These are phyloP conservation scores for Geum urbanum DNA, from an alignment of 306 rosid genomes.

Conservation along the genomic window DNA sequence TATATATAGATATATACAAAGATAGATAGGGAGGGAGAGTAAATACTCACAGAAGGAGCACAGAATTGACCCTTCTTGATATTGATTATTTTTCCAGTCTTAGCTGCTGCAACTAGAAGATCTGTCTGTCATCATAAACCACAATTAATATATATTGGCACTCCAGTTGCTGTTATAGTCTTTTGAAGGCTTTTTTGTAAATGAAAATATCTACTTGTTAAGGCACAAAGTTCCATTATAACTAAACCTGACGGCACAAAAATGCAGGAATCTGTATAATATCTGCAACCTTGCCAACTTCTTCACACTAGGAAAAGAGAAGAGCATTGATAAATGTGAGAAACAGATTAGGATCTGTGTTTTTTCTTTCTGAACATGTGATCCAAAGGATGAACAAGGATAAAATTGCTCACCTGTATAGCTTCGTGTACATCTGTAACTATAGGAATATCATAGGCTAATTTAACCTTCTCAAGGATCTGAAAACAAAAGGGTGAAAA, in stretches of 20 bases:
- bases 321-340: constrained; percentile 19
- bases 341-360: not conserved
- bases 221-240: constrained; percentile 6
- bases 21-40: not conserved
- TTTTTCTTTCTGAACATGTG: not conserved
- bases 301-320: constrained; percentile 63
- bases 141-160: constrained; percentile 29
- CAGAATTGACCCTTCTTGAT: constrained; percentile 98
- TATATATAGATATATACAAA: not conserved
- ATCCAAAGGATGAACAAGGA: not conserved
- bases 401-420: constrained; percentile 51
- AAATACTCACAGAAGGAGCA: constrained; percentile 82
- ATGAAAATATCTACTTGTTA: not conserved
- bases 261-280: constrained; percentile 98
- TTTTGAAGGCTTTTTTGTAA: not conserved
- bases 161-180: not conserved
- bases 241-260: constrained; percentile 79
- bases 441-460: constrained; percentile 80
- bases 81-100: constrained; percentile 84
- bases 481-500: constrained; percentile 24
- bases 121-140: constrained; percentile 68
- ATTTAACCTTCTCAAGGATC: constrained; percentile 93
- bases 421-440: constrained; percentile 93
- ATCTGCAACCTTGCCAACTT: constrained; percentile 93
- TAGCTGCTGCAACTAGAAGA: constrained; percentile 94